A percentile compares a stretch with the other conserved stretches of the same genome.
These are phyloP conservation scores for Gossypium trilobum DNA, from an alignment of 441 rosid genomes.

Conservation along the genomic window DNA sequence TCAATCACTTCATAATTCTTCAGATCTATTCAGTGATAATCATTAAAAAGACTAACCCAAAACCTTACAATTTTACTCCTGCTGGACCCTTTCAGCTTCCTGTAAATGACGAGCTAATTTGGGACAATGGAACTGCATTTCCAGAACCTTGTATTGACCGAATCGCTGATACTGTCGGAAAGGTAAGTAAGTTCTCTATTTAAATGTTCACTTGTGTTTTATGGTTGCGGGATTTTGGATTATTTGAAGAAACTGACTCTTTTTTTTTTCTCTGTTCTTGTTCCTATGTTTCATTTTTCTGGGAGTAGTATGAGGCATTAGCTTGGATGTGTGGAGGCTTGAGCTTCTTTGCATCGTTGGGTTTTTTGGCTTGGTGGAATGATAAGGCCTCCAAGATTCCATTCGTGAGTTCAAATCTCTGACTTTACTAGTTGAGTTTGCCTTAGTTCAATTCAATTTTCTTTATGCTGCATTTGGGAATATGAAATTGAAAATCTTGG, in stretches of 20 bases:
- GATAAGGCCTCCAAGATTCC: slow-evolving; percentile 85
- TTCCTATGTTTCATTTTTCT: background rate
- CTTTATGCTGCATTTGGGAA: background rate
- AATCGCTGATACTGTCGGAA: slow-evolving; percentile 87
- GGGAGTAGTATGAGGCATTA: slow-evolving; percentile 68
- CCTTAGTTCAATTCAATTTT: background rate
- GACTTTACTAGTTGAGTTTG: background rate
- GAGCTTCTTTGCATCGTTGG: slow-evolving; percentile 61
- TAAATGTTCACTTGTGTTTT: background rate
- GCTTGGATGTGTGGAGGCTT: slow-evolving; percentile 87
- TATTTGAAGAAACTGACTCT: background rate
- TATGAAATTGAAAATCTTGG: no score
- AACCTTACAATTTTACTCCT: background rate
- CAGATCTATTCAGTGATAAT: background rate
- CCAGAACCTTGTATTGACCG: slow-evolving; percentile 95
- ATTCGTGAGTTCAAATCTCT: slow-evolving; percentile 43
- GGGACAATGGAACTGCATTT: slow-evolving; percentile 85
- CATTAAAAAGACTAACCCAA: background rate
- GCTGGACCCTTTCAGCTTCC: slow-evolving; percentile 34
- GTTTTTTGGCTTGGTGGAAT: slow-evolving; percentile 58
- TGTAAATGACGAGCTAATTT: slow-evolving; percentile 70
- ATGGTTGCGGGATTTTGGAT: background rate
- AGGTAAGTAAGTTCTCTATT: slow-evolving; percentile 32
- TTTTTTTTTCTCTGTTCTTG: background rate
- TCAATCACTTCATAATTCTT: background rate